Evolutionary conservation across 495 filamentous ascomycete genomes (phyloP).

Genomic region (Penicillium paradoxum): DNA sequence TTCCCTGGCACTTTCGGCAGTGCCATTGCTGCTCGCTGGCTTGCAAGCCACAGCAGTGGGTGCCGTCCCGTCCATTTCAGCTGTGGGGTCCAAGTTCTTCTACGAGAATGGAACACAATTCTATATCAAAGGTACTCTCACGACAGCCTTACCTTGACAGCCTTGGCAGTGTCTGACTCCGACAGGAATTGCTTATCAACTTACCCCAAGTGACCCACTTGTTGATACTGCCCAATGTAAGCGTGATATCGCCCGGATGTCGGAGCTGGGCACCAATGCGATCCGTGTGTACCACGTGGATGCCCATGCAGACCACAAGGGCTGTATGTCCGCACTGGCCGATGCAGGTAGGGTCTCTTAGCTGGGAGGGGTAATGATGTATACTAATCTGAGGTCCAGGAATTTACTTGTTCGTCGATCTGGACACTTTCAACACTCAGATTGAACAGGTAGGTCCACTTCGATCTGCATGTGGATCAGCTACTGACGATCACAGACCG

Average conservation of each 20-base stretch:
- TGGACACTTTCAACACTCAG: conserved; percentile 77
- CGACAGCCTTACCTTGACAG: not conserved
- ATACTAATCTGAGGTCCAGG: not conserved
- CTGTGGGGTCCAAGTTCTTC: conserved; percentile 82
- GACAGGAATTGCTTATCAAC: conserved; percentile 67
- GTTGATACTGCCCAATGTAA: conserved; percentile 70
- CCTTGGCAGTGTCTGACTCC: conserved; percentile 5
- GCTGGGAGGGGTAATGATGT: not conserved
- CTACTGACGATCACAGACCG: conserved; percentile 17
- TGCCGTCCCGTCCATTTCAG: conserved; percentile 54
- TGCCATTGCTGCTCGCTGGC: conserved; percentile 28
- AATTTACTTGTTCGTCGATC: conserved; percentile 73
- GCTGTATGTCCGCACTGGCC: conserved; percentile 64
- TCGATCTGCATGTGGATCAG: not conserved
- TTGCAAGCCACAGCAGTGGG: conserved; percentile 22
- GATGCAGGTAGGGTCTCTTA: conserved; percentile 50
- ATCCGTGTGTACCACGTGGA: conserved; percentile 92
- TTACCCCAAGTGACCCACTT: conserved; percentile 67
- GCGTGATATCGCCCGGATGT: conserved; percentile 73
- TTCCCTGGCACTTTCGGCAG: conserved; percentile 13
- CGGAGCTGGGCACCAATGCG: conserved; percentile 72
- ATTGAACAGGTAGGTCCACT: conserved; percentile 57
- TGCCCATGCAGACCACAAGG: conserved; percentile 61
- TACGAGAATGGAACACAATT: conserved; percentile 70
- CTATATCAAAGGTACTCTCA: conserved; percentile 65